These are phyloP conservation scores for Colletotrichum shisoi DNA, from an alignment of 2,329 filamentous ascomycete genomes.

Conservation along the genomic window DNA sequence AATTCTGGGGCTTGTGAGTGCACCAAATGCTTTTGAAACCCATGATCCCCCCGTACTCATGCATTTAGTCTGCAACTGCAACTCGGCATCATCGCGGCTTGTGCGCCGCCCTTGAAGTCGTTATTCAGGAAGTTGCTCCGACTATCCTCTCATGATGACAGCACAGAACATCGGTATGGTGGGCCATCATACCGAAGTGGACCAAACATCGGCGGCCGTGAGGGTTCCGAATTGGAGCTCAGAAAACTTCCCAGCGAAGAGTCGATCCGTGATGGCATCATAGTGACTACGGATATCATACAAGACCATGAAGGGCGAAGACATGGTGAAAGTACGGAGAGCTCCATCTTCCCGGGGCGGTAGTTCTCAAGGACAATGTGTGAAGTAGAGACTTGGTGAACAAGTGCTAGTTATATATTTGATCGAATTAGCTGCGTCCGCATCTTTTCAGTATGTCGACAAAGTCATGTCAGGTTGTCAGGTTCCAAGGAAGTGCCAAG, in stretches of 20 bases:
- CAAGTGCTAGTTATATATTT: not conserved
- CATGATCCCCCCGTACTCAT: not conserved
- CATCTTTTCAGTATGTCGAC: not conserved
- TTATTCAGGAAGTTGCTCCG: slow-evolving; percentile 46
- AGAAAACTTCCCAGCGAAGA: slow-evolving; percentile 38
- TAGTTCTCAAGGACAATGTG: not conserved
- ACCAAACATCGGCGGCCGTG: slow-evolving; percentile 43
- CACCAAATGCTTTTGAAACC: not conserved
- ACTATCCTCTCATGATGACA: slow-evolving; percentile 36
- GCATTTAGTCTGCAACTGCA: slow-evolving; percentile 54
- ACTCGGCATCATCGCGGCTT: slow-evolving; percentile 52
- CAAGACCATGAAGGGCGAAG: not conserved
- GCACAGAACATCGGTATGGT: not conserved
- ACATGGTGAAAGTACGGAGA: too few species aligned
- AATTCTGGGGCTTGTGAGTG: slow-evolving; percentile 48
- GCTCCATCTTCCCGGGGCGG: not conserved
- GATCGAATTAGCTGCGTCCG: not conserved
- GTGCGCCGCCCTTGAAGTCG: slow-evolving; percentile 51
- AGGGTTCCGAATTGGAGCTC: too few species aligned
- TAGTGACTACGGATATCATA: slow-evolving; percentile 3
- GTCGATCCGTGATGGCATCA: slow-evolving; percentile 2
- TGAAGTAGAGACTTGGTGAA: not conserved
- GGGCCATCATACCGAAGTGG: not conserved
- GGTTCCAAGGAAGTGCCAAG: not conserved
- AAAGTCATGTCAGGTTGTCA: not conserved